A percentile compares a stretch with the other conserved stretches of the same genome.
Evolutionary conservation across 495 filamentous ascomycete genomes (phyloP).

Genomic region (Xylaria cubensis): DNA sequence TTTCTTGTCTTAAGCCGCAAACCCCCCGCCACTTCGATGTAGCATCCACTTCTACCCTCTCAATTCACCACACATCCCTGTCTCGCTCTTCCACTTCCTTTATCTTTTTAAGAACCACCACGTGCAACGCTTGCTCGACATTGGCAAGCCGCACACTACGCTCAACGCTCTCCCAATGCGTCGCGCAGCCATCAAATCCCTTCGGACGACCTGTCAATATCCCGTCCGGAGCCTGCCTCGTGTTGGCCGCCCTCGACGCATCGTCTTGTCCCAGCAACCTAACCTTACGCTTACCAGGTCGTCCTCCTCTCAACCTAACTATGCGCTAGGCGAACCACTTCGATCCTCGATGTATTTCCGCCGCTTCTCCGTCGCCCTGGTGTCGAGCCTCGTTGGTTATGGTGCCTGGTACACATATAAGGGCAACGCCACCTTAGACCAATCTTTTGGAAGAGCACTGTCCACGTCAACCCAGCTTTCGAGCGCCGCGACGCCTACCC

Average conservation of each 20-base stretch:
- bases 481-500: constrained; percentile 40
- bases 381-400: constrained; percentile 57
- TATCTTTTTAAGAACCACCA: constrained; percentile 25
- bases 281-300: constrained; percentile 33
- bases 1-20: neutral
- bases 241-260: constrained; percentile 44
- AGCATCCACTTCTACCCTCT: constrained; percentile 3
- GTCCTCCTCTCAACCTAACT: constrained; percentile 32
- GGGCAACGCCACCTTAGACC: constrained; percentile 40
- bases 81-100: constrained; percentile 16
- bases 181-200: constrained; percentile 52
- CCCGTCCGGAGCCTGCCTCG: constrained; percentile 49
- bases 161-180: constrained; percentile 47
- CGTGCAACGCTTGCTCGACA: constrained; percentile 24
- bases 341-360: constrained; percentile 59
- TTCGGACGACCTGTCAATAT: constrained; percentile 53
- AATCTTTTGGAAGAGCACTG: constrained; percentile 38
- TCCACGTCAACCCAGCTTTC: constrained; percentile 40
- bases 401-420: constrained; percentile 58
- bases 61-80: constrained; percentile 22
- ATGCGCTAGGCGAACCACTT: constrained; percentile 47
- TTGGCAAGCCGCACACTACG: constrained; percentile 32
- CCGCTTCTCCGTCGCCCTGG: constrained; percentile 49
- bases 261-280: constrained; percentile 32
- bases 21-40: neutral